Evolutionary conservation across 1,284 basidiomycete genomes (phyloP), one percentile per base, ranked within the genome.

Genomic region (Tilletia caries): DNA sequence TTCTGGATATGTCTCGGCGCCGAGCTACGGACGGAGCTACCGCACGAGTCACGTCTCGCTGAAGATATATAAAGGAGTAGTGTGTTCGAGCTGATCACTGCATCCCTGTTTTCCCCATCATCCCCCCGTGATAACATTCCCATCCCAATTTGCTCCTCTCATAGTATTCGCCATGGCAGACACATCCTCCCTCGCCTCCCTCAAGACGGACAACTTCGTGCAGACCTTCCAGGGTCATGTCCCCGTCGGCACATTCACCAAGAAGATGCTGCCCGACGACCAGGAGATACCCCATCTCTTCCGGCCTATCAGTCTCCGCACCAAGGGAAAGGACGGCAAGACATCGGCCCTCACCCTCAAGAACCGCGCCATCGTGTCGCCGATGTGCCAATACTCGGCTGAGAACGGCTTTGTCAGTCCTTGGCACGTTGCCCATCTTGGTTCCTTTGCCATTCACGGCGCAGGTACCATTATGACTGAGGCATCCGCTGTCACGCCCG

Each of bases 401-500:
- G 44, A 64, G 3, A 75, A 82, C 64, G 81, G 81, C n/a, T 68
- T 79, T 32, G 75, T 75, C 5, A 73, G 78, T 1, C 79, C 79
- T 2, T 82, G 77, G 68, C 81, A 82, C 54, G 70, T 82, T 27
- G 80, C 75, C 13, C 81, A 82, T 64, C 73, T 78, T 5, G 81
- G 80, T 20, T 72, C 74, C 4, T 82, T 80, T 67, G 80, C 80
- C 0, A 68, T 82, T 34, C 81, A 80, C 70, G 81, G 81, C n/a
- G 78, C 68, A 12, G 80, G 80, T 10, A 75, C 72, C 33, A 72
- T 82, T 37, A 76, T 81, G 68, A 76, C 81, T 18, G 81, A 82
- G 65, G 80, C 81, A 1, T 67, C 71, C 3, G 76, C 71, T 32
- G 89, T 92, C 18, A 84, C 89, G 0, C 89, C 92, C 0, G 90